Evolutionary conservation across 2,329 filamentous ascomycete species (phyloP).

Genomic region (Dothideomycetidae sp.): DNA sequence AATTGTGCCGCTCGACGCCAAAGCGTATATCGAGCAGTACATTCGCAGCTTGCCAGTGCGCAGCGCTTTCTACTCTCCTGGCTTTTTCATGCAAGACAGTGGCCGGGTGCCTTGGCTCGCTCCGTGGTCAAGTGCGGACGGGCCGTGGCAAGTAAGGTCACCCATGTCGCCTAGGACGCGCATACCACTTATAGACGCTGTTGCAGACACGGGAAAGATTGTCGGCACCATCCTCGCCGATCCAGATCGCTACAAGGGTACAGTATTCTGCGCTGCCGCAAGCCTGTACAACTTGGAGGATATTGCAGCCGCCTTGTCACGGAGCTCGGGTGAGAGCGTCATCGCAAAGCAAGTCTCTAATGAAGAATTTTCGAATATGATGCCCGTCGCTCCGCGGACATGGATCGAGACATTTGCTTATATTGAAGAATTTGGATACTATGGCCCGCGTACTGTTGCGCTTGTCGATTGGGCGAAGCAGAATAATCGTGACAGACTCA

Average conservation of each 20-base stretch:
- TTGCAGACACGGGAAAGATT: conserved; percentile 16
- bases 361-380: conserved; percentile 15
- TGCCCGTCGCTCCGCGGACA: conserved; percentile 12
- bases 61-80: conserved; percentile 17
- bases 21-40: conserved; percentile 24
- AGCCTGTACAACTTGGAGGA: conserved; percentile 19
- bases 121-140: conserved; percentile 11
- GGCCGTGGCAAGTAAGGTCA: conserved; percentile 14
- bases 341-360: conserved; percentile 16
- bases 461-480: too few species aligned
- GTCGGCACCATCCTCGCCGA: conserved; percentile 16
- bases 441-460: too few species aligned
- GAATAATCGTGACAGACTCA: too few species aligned
- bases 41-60: conserved; percentile 17
- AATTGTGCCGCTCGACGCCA: conserved; percentile 26
- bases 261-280: conserved; percentile 16
- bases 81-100: conserved; percentile 14
- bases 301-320: conserved; percentile 14
- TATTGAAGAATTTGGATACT: background rate
- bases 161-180: conserved; percentile 17
- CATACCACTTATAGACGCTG: conserved; percentile 18
- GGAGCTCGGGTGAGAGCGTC: conserved; percentile 16
- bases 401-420: background rate
- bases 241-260: conserved; percentile 16
- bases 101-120: conserved; percentile 11